Evolutionary conservation across 1,284 basidiomycete species (phyloP), one percentile per base, ranked within the genome.

Genomic region (Boletus albobrunnescens): DNA sequence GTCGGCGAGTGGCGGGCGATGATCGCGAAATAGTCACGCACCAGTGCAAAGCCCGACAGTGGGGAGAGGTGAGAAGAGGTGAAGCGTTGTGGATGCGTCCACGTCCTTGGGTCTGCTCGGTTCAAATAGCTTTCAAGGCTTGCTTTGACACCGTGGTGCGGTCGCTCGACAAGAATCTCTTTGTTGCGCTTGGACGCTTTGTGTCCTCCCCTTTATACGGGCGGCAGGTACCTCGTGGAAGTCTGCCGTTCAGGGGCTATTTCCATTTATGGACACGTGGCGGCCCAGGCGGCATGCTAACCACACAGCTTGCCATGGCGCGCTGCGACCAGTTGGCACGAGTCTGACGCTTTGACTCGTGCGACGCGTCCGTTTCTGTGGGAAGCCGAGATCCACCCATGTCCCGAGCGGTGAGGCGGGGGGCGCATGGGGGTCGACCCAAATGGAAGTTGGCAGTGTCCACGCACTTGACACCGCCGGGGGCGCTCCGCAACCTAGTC

Each of bases 121-220:
- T 40, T 62, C 48, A 65, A 58, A 55, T 62, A 56, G 20, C 3
- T 33, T 48, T 26, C 24, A 22, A 17, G 16, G 26, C 13, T 32
- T 38, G 42, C 55, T 62, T 64, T 62, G 55, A 50, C 40, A n/a
- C 23, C 13, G 3, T 16, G 23, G 11, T 24, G 46, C 52, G 56
- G 46, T 36, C 30, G 36, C 26, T 38, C 36, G 27, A 51, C 51
- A 32, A 41, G 24, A 30, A n/a, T 31, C 36, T 37, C 27, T 51
- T 60, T 58, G 51, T 65, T 44, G 41, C 37, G 36, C 41, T 42
- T 47, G 44, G 43, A 37, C 28, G 41, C 50, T 46, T 62, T 54
- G 53, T 51, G 42, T 45, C 42, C 7, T n/a, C n/a, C n/a, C 19
- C 20, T 52, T 59, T 47, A 50, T 62, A 48, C 26, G 22, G 16